Conservation (phyloP, 441 rosid species). For the Erodium texanum region DNA sequence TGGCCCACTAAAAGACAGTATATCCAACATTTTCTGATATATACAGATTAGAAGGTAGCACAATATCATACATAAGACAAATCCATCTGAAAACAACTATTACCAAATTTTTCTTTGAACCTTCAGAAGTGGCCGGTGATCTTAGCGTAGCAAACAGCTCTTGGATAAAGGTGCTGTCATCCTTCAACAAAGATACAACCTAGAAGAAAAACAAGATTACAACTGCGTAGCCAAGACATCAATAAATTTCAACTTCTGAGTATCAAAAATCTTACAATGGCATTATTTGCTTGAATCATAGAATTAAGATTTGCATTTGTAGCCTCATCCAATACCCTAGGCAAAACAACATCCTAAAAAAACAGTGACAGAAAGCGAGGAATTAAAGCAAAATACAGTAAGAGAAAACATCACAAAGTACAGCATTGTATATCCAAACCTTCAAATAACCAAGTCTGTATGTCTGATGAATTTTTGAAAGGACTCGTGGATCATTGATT, state of each 20-base stretch:
- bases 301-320: constrained; percentile 80
- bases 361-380: constrained; percentile 23
- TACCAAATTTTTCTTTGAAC: constrained; percentile 96
- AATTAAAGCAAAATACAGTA: constrained; percentile 17
- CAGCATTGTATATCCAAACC: constrained; percentile 36
- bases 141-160: constrained; percentile 81
- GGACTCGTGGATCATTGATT: constrained; percentile 65
- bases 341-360: constrained; percentile 93
- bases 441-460: constrained; percentile 93
- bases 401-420: constrained; percentile 2
- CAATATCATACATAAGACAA: constrained; percentile 4
- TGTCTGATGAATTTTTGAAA: constrained; percentile 96
- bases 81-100: constrained; percentile 14
- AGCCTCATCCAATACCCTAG: constrained; percentile 87
- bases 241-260: constrained; percentile 1
- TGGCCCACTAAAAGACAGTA: background rate
- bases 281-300: constrained; percentile 85
- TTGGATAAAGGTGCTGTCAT: constrained; percentile 85
- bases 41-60: background rate
- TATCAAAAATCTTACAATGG: constrained; percentile 55
- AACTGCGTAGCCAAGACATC: background rate
- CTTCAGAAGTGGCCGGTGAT: constrained; percentile 55
- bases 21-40: too few relatives aligned
- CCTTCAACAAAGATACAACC: constrained; percentile 92
- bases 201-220: constrained; percentile 24